Evolutionary conservation across 2,329 filamentous ascomycete genomes (phyloP).

Genomic region (Aureobasidium sp.): DNA sequence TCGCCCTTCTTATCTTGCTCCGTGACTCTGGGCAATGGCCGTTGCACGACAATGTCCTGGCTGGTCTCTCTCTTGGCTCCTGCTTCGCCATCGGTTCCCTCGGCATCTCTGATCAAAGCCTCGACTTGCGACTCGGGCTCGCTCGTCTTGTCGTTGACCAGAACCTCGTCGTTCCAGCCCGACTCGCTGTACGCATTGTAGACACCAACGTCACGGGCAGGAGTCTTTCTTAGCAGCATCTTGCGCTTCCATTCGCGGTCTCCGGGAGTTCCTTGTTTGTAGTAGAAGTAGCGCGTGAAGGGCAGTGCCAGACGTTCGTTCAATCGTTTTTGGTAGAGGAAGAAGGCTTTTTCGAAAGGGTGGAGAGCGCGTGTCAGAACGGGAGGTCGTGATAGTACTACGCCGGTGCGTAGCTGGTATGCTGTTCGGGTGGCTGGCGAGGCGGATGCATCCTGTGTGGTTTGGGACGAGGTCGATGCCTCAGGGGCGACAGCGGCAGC

Average conservation of each 20-base stretch:
- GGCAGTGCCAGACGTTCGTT: conserved; percentile 86
- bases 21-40: conserved; percentile 62
- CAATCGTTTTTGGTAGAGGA: conserved; percentile 93
- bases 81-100: conserved; percentile 34
- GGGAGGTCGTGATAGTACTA: conserved; percentile 83
- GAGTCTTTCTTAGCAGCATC: conserved; percentile 65
- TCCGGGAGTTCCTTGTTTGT: conserved; percentile 78
- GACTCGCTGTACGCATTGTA: conserved; percentile 69
- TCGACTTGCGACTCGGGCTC: conserved; percentile 59
- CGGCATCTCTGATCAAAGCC: conserved; percentile 67
- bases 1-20: conserved; percentile 75
- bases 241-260: conserved; percentile 89
- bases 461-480: conserved; percentile 24
- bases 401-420: conserved; percentile 50
- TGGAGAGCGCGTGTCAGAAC: conserved; percentile 77
- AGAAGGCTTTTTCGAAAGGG: conserved; percentile 86
- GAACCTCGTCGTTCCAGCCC: conserved; percentile 87
- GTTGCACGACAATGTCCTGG: conserved; percentile 47
- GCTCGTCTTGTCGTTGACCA: conserved; percentile 64
- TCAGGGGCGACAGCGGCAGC: conserved; percentile 26
- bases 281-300: conserved; percentile 89
- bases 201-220: conserved; percentile 75
- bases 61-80: conserved; percentile 15
- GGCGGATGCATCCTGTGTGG: conserved; percentile 32
- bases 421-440: conserved; percentile 40